phyloP scores from a whole-genome alignment of 1,284 basidiomycete species.

The Schizophyllum amplum region DNA sequence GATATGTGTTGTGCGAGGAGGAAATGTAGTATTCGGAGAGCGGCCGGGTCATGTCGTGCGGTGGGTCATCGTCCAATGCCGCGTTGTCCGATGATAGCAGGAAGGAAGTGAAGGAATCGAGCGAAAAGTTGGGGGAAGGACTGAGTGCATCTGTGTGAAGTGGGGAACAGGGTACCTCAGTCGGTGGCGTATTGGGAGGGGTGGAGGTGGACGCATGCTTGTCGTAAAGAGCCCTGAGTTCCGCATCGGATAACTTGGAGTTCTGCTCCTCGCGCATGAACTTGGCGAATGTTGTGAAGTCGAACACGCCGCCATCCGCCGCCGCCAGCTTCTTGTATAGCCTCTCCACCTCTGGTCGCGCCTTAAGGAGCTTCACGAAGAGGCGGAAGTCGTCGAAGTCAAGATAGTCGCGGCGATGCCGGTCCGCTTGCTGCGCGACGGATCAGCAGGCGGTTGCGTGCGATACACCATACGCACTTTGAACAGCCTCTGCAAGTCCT shows the following conservation, averaged over 20 bases:
- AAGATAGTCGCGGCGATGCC: slow-evolving; percentile 55
- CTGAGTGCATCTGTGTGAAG: neutral
- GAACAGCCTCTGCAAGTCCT: slow-evolving; percentile 61
- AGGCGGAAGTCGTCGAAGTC: slow-evolving; percentile 80
- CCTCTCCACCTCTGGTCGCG: slow-evolving; percentile 70
- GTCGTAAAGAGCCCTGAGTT: slow-evolving; percentile 37
- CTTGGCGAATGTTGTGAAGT: slow-evolving; percentile 46
- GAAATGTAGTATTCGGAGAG: slow-evolving; percentile 89
- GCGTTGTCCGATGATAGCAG: slow-evolving; percentile 10
- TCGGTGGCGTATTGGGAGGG: neutral
- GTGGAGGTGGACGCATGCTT: slow-evolving; percentile 29
- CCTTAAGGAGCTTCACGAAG: slow-evolving; percentile 83
- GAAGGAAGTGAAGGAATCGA: slow-evolving; percentile 10
- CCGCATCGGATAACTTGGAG: slow-evolving; percentile 29
- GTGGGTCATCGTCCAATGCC: slow-evolving; percentile 1
- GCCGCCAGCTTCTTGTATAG: slow-evolving; percentile 51
- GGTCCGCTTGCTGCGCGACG: slow-evolving; percentile 56
- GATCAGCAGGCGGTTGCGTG: neutral
- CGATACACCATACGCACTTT: slow-evolving; percentile 33
- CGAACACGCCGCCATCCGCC: slow-evolving; percentile 35
- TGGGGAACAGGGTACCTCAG: neutral
- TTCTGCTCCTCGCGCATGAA: slow-evolving; percentile 68
- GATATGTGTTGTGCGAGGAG: slow-evolving; percentile 96
- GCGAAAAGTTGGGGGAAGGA: slow-evolving; percentile 3
- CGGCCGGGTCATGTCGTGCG: slow-evolving; percentile 58